These are phyloP conservation scores for Noccaea caerulescens DNA, from an alignment of 345 rosid species.

Conservation along the genomic window DNA sequence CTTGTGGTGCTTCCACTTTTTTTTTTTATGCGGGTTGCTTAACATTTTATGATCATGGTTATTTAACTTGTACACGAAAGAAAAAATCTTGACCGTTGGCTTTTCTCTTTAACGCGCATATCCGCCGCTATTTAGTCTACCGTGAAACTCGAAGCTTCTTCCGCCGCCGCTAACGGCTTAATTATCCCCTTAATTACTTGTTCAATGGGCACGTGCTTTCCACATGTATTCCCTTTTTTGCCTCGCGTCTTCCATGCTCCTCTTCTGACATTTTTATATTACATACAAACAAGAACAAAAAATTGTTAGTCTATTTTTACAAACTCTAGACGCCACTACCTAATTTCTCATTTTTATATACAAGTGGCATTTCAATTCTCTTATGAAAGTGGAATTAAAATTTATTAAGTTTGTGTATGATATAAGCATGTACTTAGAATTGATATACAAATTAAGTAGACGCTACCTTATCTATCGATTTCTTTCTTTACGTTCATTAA, in stretches of 20 bases:
- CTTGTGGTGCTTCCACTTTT: constrained; percentile 1
- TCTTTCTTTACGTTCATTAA: too few species aligned
- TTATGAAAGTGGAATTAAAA: background rate
- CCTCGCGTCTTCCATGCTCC: constrained; percentile 26
- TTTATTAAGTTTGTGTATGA: background rate
- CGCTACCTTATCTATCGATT: too few species aligned
- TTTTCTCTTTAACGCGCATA: background rate
- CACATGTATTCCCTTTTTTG: constrained; percentile 35
- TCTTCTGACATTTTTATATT: background rate
- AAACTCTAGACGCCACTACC: constrained; percentile 11
- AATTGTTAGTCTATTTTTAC: background rate
- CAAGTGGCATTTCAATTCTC: constrained; percentile 10
- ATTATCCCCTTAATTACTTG: background rate
- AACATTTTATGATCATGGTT: background rate
- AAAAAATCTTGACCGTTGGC: constrained; percentile 6
- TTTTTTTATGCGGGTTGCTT: background rate
- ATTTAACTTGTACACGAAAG: background rate
- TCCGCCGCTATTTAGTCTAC: constrained; percentile 14
- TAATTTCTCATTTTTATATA: constrained; percentile 9
- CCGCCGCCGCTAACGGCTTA: constrained; percentile 27
- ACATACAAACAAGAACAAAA: background rate
- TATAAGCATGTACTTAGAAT: constrained; percentile 15
- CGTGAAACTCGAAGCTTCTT: constrained; percentile 30
- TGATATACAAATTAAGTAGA: background rate
- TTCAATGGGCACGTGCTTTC: constrained; percentile 23